Base-by-base conservation (phyloP, 2,329 filamentous ascomycete species). In the Fusarium poae region DNA sequence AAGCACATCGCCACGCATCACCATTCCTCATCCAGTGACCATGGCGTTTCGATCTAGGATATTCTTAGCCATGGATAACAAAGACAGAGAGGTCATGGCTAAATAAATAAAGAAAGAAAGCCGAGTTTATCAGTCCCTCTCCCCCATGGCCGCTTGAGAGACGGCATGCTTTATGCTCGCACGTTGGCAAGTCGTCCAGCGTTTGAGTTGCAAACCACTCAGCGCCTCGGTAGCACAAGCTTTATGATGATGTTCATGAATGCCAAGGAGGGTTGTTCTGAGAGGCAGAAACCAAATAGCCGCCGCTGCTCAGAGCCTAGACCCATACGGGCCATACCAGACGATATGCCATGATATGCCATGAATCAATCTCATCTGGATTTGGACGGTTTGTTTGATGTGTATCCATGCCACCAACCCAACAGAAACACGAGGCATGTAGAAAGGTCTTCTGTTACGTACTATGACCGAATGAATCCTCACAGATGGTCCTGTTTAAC, bases 1-100 rank as follows among this genome's bases (percentile, higher is more conserved):
- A 69, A 61, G 61, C 65, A 39, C 30, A 40, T 66, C 67, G 55
- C 51, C 51, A 70, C 51, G 35, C 60, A 65, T 56, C 58, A 68
- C 45, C 67, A 70, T 70, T 71, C 67, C 67, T 65, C 25, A 34
- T 54, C 51, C n/a, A 44, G 49, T 37, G 42, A 39, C 37, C 37
- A 60, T 52, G 42, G 50, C 43, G 50, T 58, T 65, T 68, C 35
- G 53, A 67, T 57, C 35, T 65, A 50, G 32, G 32, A n/a, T 57
- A 46, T 40, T 53, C 42, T 37, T 56, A 40, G 35, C 7, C n/a
- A 45, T 35, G 21, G n/a, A 32, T 30, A 45, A 35, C 54, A n/a
- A 30, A 35, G 3, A 16, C 29, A 57, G 46, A 51, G 29, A 54
- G 29, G 16, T 20, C 21, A 34, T 49, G 35, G 54, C 39, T 40